phyloP scores from a whole-genome alignment of 805 yeast species.

The Alloascoidea africana region DNA sequence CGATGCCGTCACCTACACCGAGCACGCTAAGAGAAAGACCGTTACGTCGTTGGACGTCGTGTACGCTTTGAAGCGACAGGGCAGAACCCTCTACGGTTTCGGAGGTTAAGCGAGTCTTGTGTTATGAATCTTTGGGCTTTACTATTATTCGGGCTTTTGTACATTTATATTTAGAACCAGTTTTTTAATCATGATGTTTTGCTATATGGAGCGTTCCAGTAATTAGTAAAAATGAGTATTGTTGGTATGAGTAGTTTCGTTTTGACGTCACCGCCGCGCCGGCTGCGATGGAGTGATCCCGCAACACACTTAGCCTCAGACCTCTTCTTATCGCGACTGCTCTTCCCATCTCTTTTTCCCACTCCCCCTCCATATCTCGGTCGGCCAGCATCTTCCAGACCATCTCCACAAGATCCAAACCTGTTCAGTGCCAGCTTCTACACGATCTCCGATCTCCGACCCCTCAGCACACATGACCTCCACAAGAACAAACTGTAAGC shows the following conservation, averaged over 20 bases:
- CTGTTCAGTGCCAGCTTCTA: conserved; percentile 1
- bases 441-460: background rate
- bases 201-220: background rate
- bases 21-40: conserved; percentile 67
- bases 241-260: background rate
- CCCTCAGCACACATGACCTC: background rate
- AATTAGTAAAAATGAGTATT: background rate
- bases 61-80: conserved; percentile 63
- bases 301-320: too few relatives aligned
- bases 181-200: background rate
- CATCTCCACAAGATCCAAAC: too few relatives aligned
- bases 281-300: background rate
- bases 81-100: conserved; percentile 63
- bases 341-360: too few relatives aligned
- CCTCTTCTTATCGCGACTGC: too few relatives aligned
- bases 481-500: too few relatives aligned
- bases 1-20: conserved; percentile 61
- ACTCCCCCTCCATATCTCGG: too few relatives aligned
- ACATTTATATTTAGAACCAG: background rate
- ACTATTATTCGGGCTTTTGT: conserved; percentile 1
- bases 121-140: conserved; percentile 3
- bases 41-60: conserved; percentile 59
- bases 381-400: too few relatives aligned
- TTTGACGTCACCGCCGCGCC: background rate
- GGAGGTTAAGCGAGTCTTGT: conserved; percentile 55